phyloP scores from a whole-genome alignment of 805 yeast genomes.

The Candida ponderosae region DNA sequence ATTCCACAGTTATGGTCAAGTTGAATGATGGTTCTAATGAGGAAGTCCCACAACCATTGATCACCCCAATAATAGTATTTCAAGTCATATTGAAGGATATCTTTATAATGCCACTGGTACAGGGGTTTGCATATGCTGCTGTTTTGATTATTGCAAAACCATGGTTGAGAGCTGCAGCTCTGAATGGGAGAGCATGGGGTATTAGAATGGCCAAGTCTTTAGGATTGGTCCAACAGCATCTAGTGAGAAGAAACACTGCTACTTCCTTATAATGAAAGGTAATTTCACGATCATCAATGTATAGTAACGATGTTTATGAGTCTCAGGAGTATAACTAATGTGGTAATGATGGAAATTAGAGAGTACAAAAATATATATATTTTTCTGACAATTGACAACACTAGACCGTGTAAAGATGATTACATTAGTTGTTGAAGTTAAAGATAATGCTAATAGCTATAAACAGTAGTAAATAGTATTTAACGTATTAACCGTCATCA shows the following conservation, averaged over 20 bases:
- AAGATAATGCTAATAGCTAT: neutral
- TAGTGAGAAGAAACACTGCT: neutral
- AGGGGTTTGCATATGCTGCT: slow-evolving; percentile 40
- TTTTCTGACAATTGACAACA: neutral
- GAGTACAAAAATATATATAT: neutral
- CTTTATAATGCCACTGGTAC: slow-evolving; percentile 44
- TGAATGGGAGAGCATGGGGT: slow-evolving; percentile 20
- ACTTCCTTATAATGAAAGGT: neutral
- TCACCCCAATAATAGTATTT: slow-evolving; percentile 34
- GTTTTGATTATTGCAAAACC: slow-evolving; percentile 32
- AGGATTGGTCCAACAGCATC: slow-evolving; percentile 4
- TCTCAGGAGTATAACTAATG: neutral
- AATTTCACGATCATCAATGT: neutral
- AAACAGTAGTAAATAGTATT: too few species aligned
- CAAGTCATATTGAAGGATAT: slow-evolving; percentile 46
- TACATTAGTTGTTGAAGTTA: neutral
- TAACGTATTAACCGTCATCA: neutral
- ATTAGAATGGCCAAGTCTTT: slow-evolving; percentile 6
- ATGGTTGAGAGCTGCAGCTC: slow-evolving; percentile 17
- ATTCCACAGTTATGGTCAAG: neutral
- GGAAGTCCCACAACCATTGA: slow-evolving; percentile 3
- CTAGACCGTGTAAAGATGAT: neutral
- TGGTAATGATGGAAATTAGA: too few species aligned
- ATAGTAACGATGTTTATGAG: neutral
- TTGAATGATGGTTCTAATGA: neutral